Evolutionary conservation across 2,329 filamentous ascomycete species (phyloP).

Genomic region (Cladosporium sp.): DNA sequence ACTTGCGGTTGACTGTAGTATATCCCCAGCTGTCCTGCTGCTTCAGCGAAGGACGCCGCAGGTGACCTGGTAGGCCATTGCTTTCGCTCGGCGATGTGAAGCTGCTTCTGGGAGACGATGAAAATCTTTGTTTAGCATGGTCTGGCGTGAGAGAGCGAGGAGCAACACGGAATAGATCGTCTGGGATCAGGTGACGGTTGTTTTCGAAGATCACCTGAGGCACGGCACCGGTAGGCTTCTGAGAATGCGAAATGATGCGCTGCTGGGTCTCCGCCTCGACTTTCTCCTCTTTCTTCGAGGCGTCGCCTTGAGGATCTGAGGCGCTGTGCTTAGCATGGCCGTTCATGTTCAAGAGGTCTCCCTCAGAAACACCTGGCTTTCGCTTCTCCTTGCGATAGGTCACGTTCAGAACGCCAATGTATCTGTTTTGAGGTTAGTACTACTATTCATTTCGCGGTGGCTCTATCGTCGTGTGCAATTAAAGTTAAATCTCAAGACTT

Average conservation of each 20-base stretch:
- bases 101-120: slow-evolving; percentile 10
- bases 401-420: slow-evolving; percentile 94
- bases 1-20: slow-evolving; percentile 78
- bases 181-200: slow-evolving; percentile 86
- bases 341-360: neutral
- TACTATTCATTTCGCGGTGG: slow-evolving; percentile 19
- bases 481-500: slow-evolving; percentile 18
- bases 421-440: slow-evolving; percentile 50
- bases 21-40: slow-evolving; percentile 69
- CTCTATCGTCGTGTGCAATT: neutral
- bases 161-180: slow-evolving; percentile 63
- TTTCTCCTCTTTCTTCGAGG: slow-evolving; percentile 8
- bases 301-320: slow-evolving; percentile 3
- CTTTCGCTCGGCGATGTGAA: neutral
- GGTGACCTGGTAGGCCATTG: neutral
- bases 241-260: slow-evolving; percentile 65
- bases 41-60: slow-evolving; percentile 37
- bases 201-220: slow-evolving; percentile 92
- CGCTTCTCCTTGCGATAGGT: slow-evolving; percentile 79
- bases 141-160: slow-evolving; percentile 33
- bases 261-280: slow-evolving; percentile 29
- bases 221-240: slow-evolving; percentile 61
- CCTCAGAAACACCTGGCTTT: slow-evolving; percentile 31
- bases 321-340: neutral
- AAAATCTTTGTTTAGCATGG: slow-evolving; percentile 14